Evolutionary conservation across 148 eudicot genomes (phyloP).

Genomic region (Diospyros lotus): DNA sequence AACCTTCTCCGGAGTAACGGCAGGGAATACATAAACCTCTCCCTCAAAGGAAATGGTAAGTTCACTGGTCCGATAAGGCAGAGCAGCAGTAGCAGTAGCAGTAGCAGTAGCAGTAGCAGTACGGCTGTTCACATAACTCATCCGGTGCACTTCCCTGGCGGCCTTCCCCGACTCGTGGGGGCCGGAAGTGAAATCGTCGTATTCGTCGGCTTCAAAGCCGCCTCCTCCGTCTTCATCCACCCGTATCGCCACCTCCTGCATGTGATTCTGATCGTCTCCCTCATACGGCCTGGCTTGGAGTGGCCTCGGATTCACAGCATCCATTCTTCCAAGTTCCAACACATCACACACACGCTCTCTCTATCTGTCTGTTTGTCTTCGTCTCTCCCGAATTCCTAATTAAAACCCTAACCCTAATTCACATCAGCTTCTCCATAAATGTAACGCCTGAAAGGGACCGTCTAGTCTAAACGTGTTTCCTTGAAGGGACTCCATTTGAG

Average conservation of each 20-base stretch:
- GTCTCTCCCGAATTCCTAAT: background rate
- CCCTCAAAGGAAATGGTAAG: constrained; percentile 60
- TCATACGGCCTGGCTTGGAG: constrained; percentile 9
- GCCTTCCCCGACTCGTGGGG: constrained; percentile 12
- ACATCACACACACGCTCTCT: background rate
- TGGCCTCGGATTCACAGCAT: constrained; percentile 15
- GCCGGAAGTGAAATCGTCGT: constrained; percentile 16
- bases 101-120: constrained; percentile 11
- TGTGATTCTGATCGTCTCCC: background rate
- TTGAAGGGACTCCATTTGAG: no score
- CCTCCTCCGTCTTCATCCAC: constrained; percentile 19
- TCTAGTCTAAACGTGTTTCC: no score
- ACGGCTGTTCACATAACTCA: background rate
- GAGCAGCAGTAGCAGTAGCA: constrained; percentile 11
- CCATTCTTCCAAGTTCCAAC: constrained; percentile 15
- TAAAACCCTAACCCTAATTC: background rate
- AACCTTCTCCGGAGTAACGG: constrained; percentile 75
- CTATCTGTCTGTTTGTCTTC: background rate
- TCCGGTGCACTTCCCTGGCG: constrained; percentile 9
- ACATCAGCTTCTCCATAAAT: no score
- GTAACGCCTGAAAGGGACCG: no score
- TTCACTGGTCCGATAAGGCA: constrained; percentile 32
- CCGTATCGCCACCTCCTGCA: constrained; percentile 4
- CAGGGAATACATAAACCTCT: constrained; percentile 53
- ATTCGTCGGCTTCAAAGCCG: constrained; percentile 22